Base-by-base conservation (phyloP, 208 protist genomes). In the Trypanosoma cruzi region DNA sequence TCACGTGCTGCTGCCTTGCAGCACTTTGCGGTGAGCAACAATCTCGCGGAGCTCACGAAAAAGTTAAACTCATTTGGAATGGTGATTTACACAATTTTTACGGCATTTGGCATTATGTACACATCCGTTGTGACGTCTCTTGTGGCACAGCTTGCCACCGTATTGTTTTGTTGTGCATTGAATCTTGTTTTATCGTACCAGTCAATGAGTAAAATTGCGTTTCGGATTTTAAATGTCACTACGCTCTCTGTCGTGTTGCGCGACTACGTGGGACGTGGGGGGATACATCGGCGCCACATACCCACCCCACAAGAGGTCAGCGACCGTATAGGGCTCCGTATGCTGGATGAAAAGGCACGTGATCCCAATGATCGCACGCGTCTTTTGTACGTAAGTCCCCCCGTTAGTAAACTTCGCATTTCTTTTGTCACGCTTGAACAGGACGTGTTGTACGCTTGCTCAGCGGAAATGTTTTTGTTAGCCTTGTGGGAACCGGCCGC, bases 41-140 rank as follows among this genome's bases (percentile, higher is more conserved):
- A 95, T 71, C 68, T 95, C 1, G 85, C 89, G 7, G 86, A 95
- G 69, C 76, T 95, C 18, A 95, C 89, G 31, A 95, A 92, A 63
- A 95, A 95, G 79, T 89, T 95, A 71, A 95, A 95, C 64, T 95
- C 89, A 6, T 92, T 90, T 67, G 83, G 86, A 37, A 90, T 95
- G 60, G 86, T 95, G 14, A 89, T 78, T 64, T 92, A 89, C 77
- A 95, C 89, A 0, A 65, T 90, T 4, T 80, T 84, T 18, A 90
- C 85, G 10, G 86, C 89, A 6, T 60, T 89, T 5, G 89, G 89
- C 37, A 95, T 95, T 56, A 80, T 77, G 29, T 95, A 84, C 75
- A 89, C 84, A 48, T 83, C 71, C 34, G 73, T 81, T 56, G 77
- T 92, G 20, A 68, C 89, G 8, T 91, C 74, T 54, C 86, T 95